Evolutionary conservation across 148 eudicot genomes (phyloP).

Genomic region (Rhododendron mucronatum): DNA sequence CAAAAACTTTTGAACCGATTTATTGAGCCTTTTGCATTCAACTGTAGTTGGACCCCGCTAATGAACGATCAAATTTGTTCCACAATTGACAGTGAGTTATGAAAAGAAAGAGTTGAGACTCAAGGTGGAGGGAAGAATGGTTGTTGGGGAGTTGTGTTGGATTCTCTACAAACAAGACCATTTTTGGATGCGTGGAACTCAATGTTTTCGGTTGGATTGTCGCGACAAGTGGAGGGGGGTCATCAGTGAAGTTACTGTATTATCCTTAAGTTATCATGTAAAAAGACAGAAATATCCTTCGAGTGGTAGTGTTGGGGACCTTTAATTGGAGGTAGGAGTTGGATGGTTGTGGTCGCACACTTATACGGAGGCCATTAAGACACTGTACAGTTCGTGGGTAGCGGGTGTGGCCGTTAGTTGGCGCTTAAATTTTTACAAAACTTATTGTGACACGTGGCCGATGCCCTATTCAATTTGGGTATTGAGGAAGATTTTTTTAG

Average conservation of each 20-base stretch:
- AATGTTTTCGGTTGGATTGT: too few species aligned
- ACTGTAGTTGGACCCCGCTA: neutral
- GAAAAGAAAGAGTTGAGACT: neutral
- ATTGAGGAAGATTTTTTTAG: too few species aligned
- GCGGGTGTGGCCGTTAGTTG: neutral
- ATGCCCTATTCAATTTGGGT: too few species aligned
- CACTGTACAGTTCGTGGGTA: neutral
- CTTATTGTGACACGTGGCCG: neutral
- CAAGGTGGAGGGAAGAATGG: constrained; percentile 1
- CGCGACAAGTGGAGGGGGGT: neutral
- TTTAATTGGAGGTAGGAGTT: neutral
- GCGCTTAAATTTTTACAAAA: neutral
- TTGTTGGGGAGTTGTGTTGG: neutral
- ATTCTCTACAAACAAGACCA: neutral
- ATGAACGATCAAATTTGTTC: neutral
- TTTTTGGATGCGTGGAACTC: neutral
- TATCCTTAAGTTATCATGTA: neutral
- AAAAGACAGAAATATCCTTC: neutral
- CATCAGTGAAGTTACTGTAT: neutral
- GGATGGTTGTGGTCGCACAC: neutral
- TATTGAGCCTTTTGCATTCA: too few species aligned
- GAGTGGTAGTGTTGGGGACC: neutral
- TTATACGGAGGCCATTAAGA: neutral
- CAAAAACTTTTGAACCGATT: too few species aligned
- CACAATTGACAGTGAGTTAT: neutral